Evolutionary conservation across 73 alveolate genomes (phyloP), one percentile per base, ranked within the genome.

Genomic region (Paramecium octaurelia): DNA sequence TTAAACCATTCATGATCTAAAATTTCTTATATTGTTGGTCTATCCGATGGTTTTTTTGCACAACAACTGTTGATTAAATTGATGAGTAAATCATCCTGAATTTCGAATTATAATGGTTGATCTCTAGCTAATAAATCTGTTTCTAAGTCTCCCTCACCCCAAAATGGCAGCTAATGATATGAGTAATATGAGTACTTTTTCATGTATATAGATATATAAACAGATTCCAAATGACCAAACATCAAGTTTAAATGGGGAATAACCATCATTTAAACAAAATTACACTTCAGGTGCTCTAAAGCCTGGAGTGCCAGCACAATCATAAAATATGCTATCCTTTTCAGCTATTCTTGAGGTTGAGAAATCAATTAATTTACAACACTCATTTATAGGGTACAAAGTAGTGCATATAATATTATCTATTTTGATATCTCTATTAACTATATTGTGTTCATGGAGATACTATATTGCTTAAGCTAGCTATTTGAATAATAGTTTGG

Each of bases 231-330:
- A 73, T 73, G 87, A 73, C 87, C 87, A 73, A 35, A 73, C 18
- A 73, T 73, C 87, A 12, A 73, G 27, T 40, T 73, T 73, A 73
- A 73, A 73, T 40, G 87, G 87, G 1, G 57, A 34, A 38, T 73
- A 73, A 16, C 87, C 87, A 73, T 73, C 87, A 73, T 73, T 73
- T 73, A 73, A 73, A 73, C 59, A 36, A 35, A 73, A 73, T 73
- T 73, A 73, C 6, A 73, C 87, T 73, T 73, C 87, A 73, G 87
- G 87, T 35, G 87, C 60, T 38, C 87, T 73, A 73, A 73, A 73
- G 14, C 87, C 87, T 29, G 87, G 60, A 38, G 87, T 73, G 2
- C 87, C 87, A 35, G 87, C 87, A 36, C 87, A 73, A 73, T 73
- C 87, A 73, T 12, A 73, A 35, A 73, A 73, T 73, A 36, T 73